These are phyloP conservation scores for Suhomyces guaymorum DNA, from an alignment of 1,139 yeast species.

Conservation along the genomic window DNA sequence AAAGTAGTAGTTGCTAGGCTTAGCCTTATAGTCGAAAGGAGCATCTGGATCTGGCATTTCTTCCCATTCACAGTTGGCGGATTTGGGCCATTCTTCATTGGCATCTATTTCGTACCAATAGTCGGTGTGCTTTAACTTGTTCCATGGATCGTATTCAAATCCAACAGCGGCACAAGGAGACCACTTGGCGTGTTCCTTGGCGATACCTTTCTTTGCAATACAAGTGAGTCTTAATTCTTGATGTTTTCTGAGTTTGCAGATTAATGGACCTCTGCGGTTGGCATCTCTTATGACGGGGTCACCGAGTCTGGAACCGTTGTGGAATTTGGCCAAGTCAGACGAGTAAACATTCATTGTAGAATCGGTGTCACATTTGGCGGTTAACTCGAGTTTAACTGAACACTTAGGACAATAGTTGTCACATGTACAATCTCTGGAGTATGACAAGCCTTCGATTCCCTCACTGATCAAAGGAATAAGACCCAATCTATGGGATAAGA, in stretches of 20 bases:
- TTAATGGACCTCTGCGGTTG: conserved; percentile 76
- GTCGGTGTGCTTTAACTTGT: conserved; percentile 91
- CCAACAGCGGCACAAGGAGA: conserved; percentile 97
- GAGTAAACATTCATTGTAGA: conserved; percentile 89
- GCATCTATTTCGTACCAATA: conserved; percentile 94
- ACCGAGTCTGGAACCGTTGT: conserved; percentile 59
- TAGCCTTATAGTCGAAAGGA: conserved; percentile 80
- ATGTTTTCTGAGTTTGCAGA: conserved; percentile 88
- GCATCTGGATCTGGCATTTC: conserved; percentile 92
- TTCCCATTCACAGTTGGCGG: conserved; percentile 91
- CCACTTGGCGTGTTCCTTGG: conserved; percentile 99
- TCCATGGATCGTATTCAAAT: conserved; percentile 99
- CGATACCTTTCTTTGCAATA: conserved; percentile 96
- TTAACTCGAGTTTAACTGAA: conserved; percentile 80
- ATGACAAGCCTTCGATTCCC: conserved; percentile 75
- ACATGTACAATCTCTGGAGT: conserved; percentile 95
- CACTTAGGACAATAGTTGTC: conserved; percentile 96
- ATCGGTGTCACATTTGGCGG: conserved; percentile 87
- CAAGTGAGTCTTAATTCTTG: conserved; percentile 89
- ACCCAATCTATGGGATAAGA: conserved; percentile 90
- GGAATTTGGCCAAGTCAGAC: conserved; percentile 66
- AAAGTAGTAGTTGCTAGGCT: conserved; percentile 77
- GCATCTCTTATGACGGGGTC: conserved; percentile 83
- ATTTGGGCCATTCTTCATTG: conserved; percentile 89
- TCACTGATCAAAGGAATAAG: conserved; percentile 83